Conservation (phyloP, 192 early-diverging fungal species). For the Gaertneriomyces semiglobifer region DNA sequence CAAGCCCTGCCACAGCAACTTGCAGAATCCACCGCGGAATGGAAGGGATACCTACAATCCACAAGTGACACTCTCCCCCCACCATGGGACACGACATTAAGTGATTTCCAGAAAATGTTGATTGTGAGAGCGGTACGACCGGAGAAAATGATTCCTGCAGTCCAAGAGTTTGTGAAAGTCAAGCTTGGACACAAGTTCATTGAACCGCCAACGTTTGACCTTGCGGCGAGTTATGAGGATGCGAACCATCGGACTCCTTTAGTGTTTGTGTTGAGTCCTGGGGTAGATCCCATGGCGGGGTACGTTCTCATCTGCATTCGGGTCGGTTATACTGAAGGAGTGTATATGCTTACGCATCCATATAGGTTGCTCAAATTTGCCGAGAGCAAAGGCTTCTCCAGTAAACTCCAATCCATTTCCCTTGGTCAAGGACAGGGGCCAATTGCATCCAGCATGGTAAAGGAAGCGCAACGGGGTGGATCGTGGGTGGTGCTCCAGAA, state of each 20-base stretch:
- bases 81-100: slow-evolving; percentile 39
- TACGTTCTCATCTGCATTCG: slow-evolving; percentile 28
- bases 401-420: slow-evolving; percentile 57
- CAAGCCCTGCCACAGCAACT: slow-evolving; percentile 35
- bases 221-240: slow-evolving; percentile 59
- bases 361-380: slow-evolving; percentile 60
- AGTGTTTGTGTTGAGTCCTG: slow-evolving; percentile 63
- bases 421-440: slow-evolving; percentile 65
- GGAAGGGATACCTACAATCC: slow-evolving; percentile 44
- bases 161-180: slow-evolving; percentile 57
- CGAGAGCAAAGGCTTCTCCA: slow-evolving; percentile 54
- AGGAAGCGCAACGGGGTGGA: slow-evolving; percentile 54
- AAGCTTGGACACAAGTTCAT: slow-evolving; percentile 67
- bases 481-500: slow-evolving; percentile 67
- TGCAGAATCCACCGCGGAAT: slow-evolving; percentile 30
- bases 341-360: neutral
- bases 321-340: no score
- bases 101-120: slow-evolving; percentile 53
- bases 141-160: slow-evolving; percentile 51
- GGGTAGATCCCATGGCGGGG: slow-evolving; percentile 66
- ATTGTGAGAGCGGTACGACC: slow-evolving; percentile 51
- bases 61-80: slow-evolving; percentile 41
- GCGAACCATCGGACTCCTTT: slow-evolving; percentile 52
- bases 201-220: slow-evolving; percentile 62
- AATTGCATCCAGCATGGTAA: slow-evolving; percentile 59